Base-by-base conservation (phyloP, 208 protist genomes). In the Leptomonas pyrrhocoris region DNA sequence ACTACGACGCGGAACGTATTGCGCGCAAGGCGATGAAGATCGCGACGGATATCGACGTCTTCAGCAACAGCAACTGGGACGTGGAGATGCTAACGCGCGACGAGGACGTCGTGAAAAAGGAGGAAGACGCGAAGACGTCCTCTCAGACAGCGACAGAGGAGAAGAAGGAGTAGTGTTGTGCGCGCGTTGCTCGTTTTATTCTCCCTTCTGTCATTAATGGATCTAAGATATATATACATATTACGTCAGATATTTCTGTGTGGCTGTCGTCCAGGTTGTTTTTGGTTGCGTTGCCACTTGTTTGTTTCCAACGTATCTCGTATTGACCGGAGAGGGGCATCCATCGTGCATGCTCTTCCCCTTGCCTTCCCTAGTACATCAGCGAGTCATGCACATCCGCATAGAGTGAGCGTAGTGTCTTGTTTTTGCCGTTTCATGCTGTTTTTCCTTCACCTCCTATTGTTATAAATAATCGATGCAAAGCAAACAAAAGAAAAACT, bases 1-100 rank as follows among this genome's bases (percentile, higher is more conserved):
- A 84, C 46, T 92, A 87, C 55, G 84, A 94, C 54, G 94, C 95
- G 18, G 92, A 98, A 74, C 79, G 73, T 34, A 98, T 98, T 36
- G 92, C 92, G n/a, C 84, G 77, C 55, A 95, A 96, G 80, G 88
- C 97, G 63, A 98, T 98, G 96, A 90, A 92, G 62, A 98, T 98
- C 43, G 97, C 97, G 0, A 96, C 94, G 5, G 94, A 98, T 43
- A 98, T 98, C 68, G 97, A 98, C 73, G 94, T 98, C 49, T 98
- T 98, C 82, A 98, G 92, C 53, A 98, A 98, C 74, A 84, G 94
- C 50, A 98, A 97, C 73, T 98, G 97, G 83, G 93, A 97, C 76
- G 80, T 95, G 30, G 89, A 97, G 81, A 83, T 84, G 15, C 79
- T 97, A 57, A 86, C 60, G 53, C 74, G 79, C 27, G 65, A 80